Percentiles rank a stretch among this genome's conserved stretches.
These are phyloP conservation scores for Plasmodium reichenowi DNA, from an alignment of 169 alveolate genomes.

Conservation along the genomic window DNA sequence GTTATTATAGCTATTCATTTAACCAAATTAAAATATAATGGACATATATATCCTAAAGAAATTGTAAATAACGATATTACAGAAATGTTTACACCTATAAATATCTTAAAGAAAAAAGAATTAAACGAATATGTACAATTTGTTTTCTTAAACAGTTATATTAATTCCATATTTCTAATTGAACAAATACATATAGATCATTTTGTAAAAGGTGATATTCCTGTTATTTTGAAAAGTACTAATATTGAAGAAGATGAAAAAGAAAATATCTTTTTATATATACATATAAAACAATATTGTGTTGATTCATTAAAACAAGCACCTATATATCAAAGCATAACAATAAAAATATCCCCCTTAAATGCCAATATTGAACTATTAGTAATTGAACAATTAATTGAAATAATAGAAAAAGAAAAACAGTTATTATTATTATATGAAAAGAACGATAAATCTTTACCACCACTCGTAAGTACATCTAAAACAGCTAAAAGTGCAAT, in stretches of 20 bases:
- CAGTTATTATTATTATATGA: conserved; percentile 75
- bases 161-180: conserved; percentile 77
- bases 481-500: conserved; percentile 60
- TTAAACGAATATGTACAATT: conserved; percentile 48
- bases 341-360: conserved; percentile 86
- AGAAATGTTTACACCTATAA: conserved; percentile 39
- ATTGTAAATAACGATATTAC: conserved; percentile 25
- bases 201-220: conserved; percentile 91
- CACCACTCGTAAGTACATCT: conserved; percentile 71
- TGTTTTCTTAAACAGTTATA: conserved; percentile 72
- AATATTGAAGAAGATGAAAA: conserved; percentile 79
- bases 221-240: conserved; percentile 90
- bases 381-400: conserved; percentile 91
- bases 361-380: conserved; percentile 90
- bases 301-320: conserved; percentile 81
- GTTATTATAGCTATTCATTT: conserved; percentile 84
- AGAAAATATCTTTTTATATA: conserved; percentile 88
- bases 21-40: conserved; percentile 71
- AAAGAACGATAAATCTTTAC: conserved; percentile 48
- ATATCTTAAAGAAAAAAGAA: conserved; percentile 59
- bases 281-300: conserved; percentile 81
- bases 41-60: conserved; percentile 77
- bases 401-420: conserved; percentile 85
- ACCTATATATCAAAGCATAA: conserved; percentile 87
- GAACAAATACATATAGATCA: conserved; percentile 90